A percentile compares a stretch with the other conserved stretches of the same genome.
Conservation (phyloP, 1,284 basidiomycete genomes). For the Ustilago lituana region DNA sequence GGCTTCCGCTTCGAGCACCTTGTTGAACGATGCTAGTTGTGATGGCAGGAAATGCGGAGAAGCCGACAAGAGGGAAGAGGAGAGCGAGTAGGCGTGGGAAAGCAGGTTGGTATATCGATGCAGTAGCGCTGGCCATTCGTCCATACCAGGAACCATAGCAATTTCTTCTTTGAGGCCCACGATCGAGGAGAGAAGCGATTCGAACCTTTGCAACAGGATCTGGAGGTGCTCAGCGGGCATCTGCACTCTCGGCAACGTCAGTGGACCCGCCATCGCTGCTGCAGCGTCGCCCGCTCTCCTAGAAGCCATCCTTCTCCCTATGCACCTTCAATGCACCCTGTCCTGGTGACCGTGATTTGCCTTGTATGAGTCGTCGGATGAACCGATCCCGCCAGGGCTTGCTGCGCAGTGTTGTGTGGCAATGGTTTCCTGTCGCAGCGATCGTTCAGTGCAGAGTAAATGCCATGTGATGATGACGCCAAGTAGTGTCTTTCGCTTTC, state of each 20-base stretch:
- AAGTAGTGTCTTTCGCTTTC: too few relatives aligned
- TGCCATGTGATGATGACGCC: too few relatives aligned
- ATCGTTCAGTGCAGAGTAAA: too few relatives aligned
- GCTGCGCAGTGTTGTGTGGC: background rate
- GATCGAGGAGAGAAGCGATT: conserved; percentile 56
- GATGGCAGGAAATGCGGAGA: conserved; percentile 55
- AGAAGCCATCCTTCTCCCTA: too few relatives aligned
- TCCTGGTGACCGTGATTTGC: too few relatives aligned
- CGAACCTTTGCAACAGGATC: conserved; percentile 55
- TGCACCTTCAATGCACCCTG: too few relatives aligned
- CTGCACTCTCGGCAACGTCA: conserved; percentile 32
- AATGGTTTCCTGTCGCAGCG: too few relatives aligned
- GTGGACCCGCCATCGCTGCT: conserved; percentile 13
- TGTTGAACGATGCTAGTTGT: conserved; percentile 54
- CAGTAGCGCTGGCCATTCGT: conserved; percentile 58
- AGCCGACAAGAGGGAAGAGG: conserved; percentile 48
- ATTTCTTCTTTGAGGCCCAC: conserved; percentile 57
- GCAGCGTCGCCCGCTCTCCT: conserved; percentile 16
- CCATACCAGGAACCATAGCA: conserved; percentile 53
- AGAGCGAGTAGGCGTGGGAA: conserved; percentile 57
- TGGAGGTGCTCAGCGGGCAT: conserved; percentile 49
- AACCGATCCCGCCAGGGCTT: too few relatives aligned
- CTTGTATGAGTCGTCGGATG: too few relatives aligned
- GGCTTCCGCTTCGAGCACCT: conserved; percentile 53
- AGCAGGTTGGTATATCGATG: conserved; percentile 54